These are phyloP conservation scores for Xylariales sp. DNA, from an alignment of 2,329 filamentous ascomycete species.

Conservation along the genomic window DNA sequence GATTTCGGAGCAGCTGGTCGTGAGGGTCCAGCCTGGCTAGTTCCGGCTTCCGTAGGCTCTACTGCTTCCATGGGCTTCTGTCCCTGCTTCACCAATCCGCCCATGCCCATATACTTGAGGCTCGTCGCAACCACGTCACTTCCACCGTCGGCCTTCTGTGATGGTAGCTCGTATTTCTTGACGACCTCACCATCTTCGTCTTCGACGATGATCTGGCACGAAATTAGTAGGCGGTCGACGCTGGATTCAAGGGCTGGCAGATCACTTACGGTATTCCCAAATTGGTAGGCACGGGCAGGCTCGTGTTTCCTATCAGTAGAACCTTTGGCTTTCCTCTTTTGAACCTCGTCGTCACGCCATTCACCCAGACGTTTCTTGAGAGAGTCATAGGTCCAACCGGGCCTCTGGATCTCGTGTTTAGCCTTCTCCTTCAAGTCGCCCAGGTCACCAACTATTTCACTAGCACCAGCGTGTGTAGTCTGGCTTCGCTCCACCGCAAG, in stretches of 20 bases:
- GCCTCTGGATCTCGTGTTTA: conserved; percentile 29
- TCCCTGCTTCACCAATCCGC: conserved; percentile 35
- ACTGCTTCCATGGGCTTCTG: conserved; percentile 28
- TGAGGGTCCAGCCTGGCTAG: conserved; percentile 20
- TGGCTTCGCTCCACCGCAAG: conserved; percentile 54
- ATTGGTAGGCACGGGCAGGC: conserved; percentile 79
- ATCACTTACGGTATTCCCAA: conserved; percentile 65
- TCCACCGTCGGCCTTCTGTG: conserved; percentile 34
- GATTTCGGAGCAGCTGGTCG: conserved; percentile 25
- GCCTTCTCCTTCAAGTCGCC: conserved; percentile 25
- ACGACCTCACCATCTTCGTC: conserved; percentile 83
- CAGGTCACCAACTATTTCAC: conserved; percentile 12
- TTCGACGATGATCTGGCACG: conserved; percentile 82
- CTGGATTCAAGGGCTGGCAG: too few species aligned
- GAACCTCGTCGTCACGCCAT: conserved; percentile 55
- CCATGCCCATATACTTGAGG: conserved; percentile 52
- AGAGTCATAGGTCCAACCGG: conserved; percentile 38
- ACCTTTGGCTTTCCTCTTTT: conserved; percentile 56
- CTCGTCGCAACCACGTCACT: conserved; percentile 39
- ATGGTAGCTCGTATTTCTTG: conserved; percentile 73
- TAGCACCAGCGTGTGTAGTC: conserved; percentile 17
- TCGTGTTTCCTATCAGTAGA: conserved; percentile 55
- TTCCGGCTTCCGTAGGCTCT: conserved; percentile 19
- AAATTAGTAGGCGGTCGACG: too few species aligned
- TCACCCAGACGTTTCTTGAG: conserved; percentile 47